phyloP scores from a whole-genome alignment of 176 grass and related monocot species.

The Olyra latifolia region DNA sequence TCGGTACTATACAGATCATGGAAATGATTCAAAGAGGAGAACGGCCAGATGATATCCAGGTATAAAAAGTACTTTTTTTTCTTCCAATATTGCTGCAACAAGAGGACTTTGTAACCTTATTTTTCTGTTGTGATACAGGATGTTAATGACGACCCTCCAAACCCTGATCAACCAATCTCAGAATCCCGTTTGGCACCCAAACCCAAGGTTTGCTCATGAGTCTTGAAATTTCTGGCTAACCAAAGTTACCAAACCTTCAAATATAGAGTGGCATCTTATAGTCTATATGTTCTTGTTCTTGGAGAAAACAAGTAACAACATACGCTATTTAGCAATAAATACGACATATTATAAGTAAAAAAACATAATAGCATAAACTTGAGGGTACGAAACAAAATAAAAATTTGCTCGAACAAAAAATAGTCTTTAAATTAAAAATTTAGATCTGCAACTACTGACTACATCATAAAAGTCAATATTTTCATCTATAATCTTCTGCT shows the following conservation, averaged over 20 bases:
- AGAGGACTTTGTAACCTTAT: background rate
- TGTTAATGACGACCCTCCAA: conserved; percentile 57
- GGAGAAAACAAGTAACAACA: too few species aligned
- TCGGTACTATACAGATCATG: conserved; percentile 50
- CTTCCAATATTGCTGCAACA: background rate
- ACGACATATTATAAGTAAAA: too few species aligned
- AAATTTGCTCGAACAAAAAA: too few species aligned
- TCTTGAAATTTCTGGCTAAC: background rate
- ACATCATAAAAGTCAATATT: too few species aligned
- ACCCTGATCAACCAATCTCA: conserved; percentile 62
- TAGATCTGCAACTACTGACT: too few species aligned
- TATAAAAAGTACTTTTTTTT: conserved; percentile 9
- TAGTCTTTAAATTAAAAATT: too few species aligned
- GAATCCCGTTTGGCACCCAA: conserved; percentile 56
- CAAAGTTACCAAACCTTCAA: background rate
- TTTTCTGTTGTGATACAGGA: conserved; percentile 38
- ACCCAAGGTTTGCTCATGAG: conserved; percentile 50
- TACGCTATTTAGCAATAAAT: too few species aligned
- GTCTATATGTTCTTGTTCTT: background rate
- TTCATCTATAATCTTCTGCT: too few species aligned
- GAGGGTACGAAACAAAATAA: too few species aligned
- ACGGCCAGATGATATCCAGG: conserved; percentile 64
- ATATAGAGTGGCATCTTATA: background rate
- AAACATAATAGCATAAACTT: too few species aligned
- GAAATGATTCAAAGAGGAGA: conserved; percentile 78